phyloP scores from a whole-genome alignment of 768 basidiomycete genomes.

The Cytidiella melzeri region DNA sequence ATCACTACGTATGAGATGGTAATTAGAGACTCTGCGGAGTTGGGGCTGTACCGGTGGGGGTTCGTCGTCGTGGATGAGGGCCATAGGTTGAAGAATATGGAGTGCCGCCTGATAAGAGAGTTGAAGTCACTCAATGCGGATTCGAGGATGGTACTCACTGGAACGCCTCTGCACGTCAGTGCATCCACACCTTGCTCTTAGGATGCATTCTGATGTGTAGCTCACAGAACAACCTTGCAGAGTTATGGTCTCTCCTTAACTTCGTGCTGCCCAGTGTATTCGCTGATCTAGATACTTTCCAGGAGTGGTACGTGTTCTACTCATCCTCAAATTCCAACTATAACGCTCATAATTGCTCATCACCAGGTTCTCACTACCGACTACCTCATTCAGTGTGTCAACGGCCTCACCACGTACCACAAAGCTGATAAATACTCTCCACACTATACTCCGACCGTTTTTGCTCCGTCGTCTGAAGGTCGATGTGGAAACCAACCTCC shows the following conservation, averaged over 20 bases:
- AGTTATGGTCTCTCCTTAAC: conserved; percentile 92
- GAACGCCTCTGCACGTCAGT: conserved; percentile 90
- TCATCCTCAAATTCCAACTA: conserved; percentile 17
- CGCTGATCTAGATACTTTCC: conserved; percentile 82
- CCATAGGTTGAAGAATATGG: conserved; percentile 90
- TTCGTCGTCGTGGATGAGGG: conserved; percentile 97
- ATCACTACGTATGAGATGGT: conserved; percentile 93
- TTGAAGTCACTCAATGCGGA: conserved; percentile 83
- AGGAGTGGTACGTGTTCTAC: conserved; percentile 60
- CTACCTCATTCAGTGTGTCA: conserved; percentile 40
- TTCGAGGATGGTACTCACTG: conserved; percentile 89
- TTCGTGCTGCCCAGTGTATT: conserved; percentile 96
- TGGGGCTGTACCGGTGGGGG: conserved; percentile 67
- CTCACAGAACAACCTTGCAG: conserved; percentile 84
- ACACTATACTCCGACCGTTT: conserved; percentile 93
- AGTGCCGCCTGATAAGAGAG: conserved; percentile 85
- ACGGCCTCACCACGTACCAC: conserved; percentile 48
- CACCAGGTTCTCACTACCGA: conserved; percentile 65
- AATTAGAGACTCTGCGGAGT: conserved; percentile 70
- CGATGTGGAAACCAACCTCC: conserved; percentile 74
- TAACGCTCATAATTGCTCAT: conserved; percentile 22
- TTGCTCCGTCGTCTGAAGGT: conserved; percentile 85
- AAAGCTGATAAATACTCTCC: conserved; percentile 70
- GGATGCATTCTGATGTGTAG: conserved; percentile 3
- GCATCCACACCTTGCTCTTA: not conserved